These are phyloP conservation scores for Gaertneriomyces semiglobifer DNA, from an alignment of 192 early-diverging fungal species.

Conservation along the genomic window DNA sequence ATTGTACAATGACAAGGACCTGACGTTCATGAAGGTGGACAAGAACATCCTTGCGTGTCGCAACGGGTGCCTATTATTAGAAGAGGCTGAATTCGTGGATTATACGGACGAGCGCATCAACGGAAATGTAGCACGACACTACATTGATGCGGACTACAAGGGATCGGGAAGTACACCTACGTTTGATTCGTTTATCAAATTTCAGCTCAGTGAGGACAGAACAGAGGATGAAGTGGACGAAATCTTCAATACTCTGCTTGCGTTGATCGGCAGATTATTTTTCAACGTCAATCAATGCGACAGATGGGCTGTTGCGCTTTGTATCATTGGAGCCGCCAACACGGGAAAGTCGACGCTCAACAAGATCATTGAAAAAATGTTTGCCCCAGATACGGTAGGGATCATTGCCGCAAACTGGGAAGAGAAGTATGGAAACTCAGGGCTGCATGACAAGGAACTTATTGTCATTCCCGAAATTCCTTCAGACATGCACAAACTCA, in stretches of 20 bases:
- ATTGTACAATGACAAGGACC: constrained; percentile 3
- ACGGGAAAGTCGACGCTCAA: no score
- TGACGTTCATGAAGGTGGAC: constrained; percentile 10
- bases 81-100: neutral
- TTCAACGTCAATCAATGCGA: no score
- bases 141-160: constrained; percentile 1
- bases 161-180: constrained; percentile 7
- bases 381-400: constrained; percentile 3
- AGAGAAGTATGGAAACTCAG: constrained; percentile 1
- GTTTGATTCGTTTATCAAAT: neutral
- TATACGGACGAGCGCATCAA: neutral
- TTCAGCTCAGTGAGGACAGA: constrained; percentile 2
- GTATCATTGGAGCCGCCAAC: no score
- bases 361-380: no score
- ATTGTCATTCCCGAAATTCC: constrained; percentile 11
- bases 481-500: neutral
- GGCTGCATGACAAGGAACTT: constrained; percentile 7
- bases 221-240: neutral
- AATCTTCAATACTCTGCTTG: neutral
- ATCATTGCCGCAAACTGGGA: constrained; percentile 2
- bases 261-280: no score
- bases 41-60: constrained; percentile 12
- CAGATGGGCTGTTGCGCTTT: no score
- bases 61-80: constrained; percentile 5
- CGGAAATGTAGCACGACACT: constrained; percentile 13